Conservation (phyloP, 2,329 filamentous ascomycete species). For the Epicoccum nigrum region DNA sequence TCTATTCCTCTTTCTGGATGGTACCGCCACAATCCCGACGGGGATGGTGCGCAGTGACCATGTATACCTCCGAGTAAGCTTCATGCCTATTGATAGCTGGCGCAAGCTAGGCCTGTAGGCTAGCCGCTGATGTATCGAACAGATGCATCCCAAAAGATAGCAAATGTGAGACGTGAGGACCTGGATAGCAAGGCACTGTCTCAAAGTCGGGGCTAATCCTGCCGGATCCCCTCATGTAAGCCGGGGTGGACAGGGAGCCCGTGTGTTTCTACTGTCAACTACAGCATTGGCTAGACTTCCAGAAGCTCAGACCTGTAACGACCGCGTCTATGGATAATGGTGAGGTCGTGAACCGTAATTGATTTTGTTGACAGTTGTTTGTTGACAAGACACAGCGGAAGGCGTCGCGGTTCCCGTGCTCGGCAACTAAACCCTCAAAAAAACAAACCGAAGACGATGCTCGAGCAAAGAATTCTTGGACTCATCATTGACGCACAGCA, state of each 20-base stretch:
- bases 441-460: background rate
- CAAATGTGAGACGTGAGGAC: constrained; percentile 48
- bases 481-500: background rate
- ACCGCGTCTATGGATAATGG: constrained; percentile 30
- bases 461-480: background rate
- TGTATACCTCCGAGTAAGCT: constrained; percentile 45
- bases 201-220: constrained; percentile 45
- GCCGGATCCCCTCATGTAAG: constrained; percentile 48
- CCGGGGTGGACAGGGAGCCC: constrained; percentile 42
- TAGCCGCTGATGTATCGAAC: constrained; percentile 42
- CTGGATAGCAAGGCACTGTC: constrained; percentile 40
- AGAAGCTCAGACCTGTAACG: constrained; percentile 28
- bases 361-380: background rate
- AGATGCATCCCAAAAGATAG: constrained; percentile 47
- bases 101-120: constrained; percentile 38
- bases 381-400: background rate
- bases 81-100: constrained; percentile 48
- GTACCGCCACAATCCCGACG: constrained; percentile 43
- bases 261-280: constrained; percentile 43
- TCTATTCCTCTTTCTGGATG: constrained; percentile 43
- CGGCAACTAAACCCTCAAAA: background rate
- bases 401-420: background rate
- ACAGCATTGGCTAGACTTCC: constrained; percentile 37
- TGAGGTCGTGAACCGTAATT: constrained; percentile 18
- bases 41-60: constrained; percentile 45